Evolutionary conservation across 345 rosid species (phyloP).

Genomic region (Gossypium ekmanianum): DNA sequence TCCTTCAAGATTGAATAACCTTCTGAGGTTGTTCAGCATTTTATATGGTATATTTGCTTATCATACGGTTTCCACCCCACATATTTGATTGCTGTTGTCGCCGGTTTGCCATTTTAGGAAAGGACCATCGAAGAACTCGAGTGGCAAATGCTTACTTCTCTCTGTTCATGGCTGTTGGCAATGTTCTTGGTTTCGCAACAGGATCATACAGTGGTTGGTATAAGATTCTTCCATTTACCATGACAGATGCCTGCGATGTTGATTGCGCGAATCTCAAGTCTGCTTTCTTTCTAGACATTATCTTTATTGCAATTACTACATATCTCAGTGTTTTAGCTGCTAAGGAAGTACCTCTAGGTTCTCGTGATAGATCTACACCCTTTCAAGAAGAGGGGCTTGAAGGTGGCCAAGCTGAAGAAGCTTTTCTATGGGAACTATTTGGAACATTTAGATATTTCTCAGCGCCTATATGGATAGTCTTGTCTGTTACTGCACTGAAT

Average conservation of each 20-base stretch:
- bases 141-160: conserved; percentile 97
- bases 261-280: conserved; percentile 95
- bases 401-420: conserved; percentile 51
- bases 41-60: not conserved
- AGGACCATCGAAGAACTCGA: conserved; percentile 81
- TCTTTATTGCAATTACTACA: conserved; percentile 56
- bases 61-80: not conserved
- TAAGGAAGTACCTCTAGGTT: conserved; percentile 62
- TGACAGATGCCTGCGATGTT: conserved; percentile 64
- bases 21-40: not conserved
- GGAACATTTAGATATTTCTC: conserved; percentile 88
- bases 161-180: conserved; percentile 92
- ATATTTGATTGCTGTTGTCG: not conserved
- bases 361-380: conserved; percentile 25
- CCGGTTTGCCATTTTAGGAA: conserved; percentile 38
- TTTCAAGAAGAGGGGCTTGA: conserved; percentile 36
- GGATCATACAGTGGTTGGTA: conserved; percentile 89
- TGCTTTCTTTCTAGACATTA: conserved; percentile 76
- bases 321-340: conserved; percentile 59
- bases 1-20: conserved; percentile 2
- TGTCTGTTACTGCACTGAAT: conserved; percentile 22
- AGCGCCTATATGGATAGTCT: conserved; percentile 45
- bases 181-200: conserved; percentile 89
- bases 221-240: conserved; percentile 73
- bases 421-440: conserved; percentile 83